Conservation (phyloP, 164 flowering plant species). For the Nymphaea thermarum region DNA sequence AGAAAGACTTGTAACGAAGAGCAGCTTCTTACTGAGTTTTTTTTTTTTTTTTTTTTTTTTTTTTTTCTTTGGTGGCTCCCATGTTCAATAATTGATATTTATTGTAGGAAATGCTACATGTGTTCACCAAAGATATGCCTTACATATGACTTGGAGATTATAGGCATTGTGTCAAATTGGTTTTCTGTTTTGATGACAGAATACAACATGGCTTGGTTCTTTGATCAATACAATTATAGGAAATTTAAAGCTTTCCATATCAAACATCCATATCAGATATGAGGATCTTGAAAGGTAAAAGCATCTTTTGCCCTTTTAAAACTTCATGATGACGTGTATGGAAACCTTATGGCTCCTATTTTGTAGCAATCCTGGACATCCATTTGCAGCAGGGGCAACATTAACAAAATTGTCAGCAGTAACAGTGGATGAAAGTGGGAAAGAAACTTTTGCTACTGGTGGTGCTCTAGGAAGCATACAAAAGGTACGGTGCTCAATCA, state of each 20-base stretch:
- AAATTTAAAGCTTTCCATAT: constrained; percentile 87
- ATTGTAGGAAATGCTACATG: too few relatives aligned
- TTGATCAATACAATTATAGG: constrained; percentile 85
- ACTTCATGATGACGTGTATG: background rate
- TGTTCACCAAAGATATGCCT: too few relatives aligned
- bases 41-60: too few relatives aligned
- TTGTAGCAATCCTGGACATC: constrained; percentile 89
- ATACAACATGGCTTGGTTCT: constrained; percentile 96
- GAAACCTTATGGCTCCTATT: constrained; percentile 11
- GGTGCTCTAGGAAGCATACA: constrained; percentile 76
- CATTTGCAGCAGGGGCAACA: constrained; percentile 90
- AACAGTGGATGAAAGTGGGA: constrained; percentile 84
- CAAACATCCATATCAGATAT: constrained; percentile 96
- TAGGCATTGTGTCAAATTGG: constrained; percentile 12
- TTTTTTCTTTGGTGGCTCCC: too few relatives aligned
- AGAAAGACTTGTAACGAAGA: too few relatives aligned
- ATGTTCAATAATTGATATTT: too few relatives aligned
- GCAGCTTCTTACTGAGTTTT: too few relatives aligned
- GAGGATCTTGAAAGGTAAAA: constrained; percentile 91
- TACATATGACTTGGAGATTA: too few relatives aligned
- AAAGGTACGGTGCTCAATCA: constrained; percentile 38
- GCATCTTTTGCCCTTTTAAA: background rate
- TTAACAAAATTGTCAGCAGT: constrained; percentile 81
- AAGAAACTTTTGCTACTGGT: constrained; percentile 79
- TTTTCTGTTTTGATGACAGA: constrained; percentile 28